Evolutionary conservation across 345 rosid genomes (phyloP).

Genomic region (Zanthoxylum bungeanum): DNA sequence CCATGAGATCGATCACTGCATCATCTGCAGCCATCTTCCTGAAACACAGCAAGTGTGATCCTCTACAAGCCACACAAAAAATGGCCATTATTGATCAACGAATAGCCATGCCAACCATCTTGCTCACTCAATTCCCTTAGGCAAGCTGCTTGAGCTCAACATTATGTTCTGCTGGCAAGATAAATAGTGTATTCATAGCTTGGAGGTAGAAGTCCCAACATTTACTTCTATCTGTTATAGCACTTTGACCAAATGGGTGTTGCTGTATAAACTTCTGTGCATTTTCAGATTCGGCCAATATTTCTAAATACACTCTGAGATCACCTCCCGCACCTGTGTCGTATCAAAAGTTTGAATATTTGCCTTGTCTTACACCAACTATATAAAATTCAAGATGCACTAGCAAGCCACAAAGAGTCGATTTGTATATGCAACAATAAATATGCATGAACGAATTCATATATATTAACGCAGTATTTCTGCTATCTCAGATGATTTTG

Average conservation of each 20-base stretch:
- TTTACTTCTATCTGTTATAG: constrained; percentile 48
- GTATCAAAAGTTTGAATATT: not conserved
- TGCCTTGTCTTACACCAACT: not conserved
- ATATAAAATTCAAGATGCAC: not conserved
- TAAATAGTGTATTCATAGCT: constrained; percentile 23
- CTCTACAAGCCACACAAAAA: not conserved
- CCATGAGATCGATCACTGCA: not conserved
- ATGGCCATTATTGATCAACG: not conserved
- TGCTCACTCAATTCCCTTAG: not conserved
- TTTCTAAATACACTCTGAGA: constrained; percentile 62
- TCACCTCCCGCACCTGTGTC: constrained; percentile 65
- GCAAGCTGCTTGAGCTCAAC: not conserved
- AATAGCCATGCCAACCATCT: not conserved
- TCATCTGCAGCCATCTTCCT: not conserved
- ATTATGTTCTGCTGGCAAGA: not conserved
- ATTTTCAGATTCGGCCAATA: constrained; percentile 46
- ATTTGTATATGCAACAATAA: not conserved
- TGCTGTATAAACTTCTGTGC: constrained; percentile 55
- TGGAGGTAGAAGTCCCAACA: constrained; percentile 60
- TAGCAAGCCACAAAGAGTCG: too few relatives aligned
- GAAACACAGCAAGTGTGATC: not conserved
- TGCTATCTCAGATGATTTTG: not conserved
- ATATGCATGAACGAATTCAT: not conserved
- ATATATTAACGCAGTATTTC: not conserved
- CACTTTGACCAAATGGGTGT: constrained; percentile 71